Evolutionary conservation across 2,329 filamentous ascomycete species (phyloP), one percentile per base, ranked within the genome.

Genomic region (Fusarium gaditjirri): DNA sequence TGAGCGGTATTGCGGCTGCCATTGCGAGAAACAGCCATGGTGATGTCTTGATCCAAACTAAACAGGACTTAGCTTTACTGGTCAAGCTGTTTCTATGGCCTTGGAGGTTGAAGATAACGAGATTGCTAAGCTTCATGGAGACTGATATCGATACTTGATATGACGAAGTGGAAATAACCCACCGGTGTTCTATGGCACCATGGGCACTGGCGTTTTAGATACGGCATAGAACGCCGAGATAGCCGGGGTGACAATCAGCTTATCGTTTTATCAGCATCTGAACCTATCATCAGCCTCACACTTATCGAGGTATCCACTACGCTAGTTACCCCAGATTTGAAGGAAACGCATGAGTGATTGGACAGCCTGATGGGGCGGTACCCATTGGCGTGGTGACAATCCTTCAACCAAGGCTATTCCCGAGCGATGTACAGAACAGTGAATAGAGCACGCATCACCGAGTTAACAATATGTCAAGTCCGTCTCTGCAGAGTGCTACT

Each of bases 271-370:
- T 52, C 33, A 5, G 17, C 13, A 6, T 2, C 0, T 3, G 2
- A 7, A 12, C 49, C 49, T n/a, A 52, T 52, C 13, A 52, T 1
- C 10, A 27, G 0, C 7, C 3, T 2, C 13, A 0, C 2, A 17
- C 19, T 38, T 52, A 52, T 53, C 49, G 10, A 12, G 4, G 4
- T 1, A 19, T 39, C 49, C 33, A 39, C 23, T 9, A n/a, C 13
- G 12, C 33, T 38, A 21, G 7, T n/a, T 38, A 27, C 49, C 33
- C 49, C 49, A 1, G 49, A 27, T 53, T 53, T n/a, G 2, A 19
- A 9, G 10, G 21, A 7, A 16, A n/a, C 3, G 27, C 8, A 2
- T 5, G 13, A 9, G 9, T 52, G 9, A 52, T n/a, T 52, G 33
- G 49, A 5, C 17, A 27, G 9, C 7, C 27, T 29, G 27, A 29